Evolutionary conservation across 169 alveolate species (phyloP), one percentile per base, ranked within the genome.

Genomic region (Plasmodium yoelii): DNA sequence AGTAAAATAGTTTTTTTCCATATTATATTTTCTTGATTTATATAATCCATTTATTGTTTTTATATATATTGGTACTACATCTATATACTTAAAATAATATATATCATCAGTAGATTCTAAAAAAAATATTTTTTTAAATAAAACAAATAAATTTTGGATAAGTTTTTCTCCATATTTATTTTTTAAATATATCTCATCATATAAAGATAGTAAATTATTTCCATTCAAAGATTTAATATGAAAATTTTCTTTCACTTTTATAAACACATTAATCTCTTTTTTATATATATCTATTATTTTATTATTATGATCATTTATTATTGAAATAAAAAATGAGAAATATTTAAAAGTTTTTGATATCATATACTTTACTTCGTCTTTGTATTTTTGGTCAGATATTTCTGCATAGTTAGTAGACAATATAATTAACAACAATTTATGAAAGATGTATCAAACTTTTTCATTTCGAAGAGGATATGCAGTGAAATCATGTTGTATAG

Each of bases 161-260:
- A 86, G 26, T 15, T 46, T 57, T 12, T 71, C 49, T 15, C 91
- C 91, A 59, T 86, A 86, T 39, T 70, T 86, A 46, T 86, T 86
- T 70, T 86, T 86, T 39, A 86, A 60, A 47, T 34, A 22, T 8
- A 86, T 55, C 56, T 68, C 86, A 46, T 86, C 91, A 73, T 86
- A 55, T 18, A 86, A 10, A 5, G 69, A 47, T 19, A 86, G 24
- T 34, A 47, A 15, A 18, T 70, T 86, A 7, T 86, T 87, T 69
- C 70, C 91, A 39, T 57, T 60, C 15, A 51, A 12, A 9, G 70
- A 13, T 1, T 22, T 22, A 19, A 65, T 46, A 53, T 59, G 46
- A 63, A 56, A 86, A 13, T 56, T 9, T 18, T 86, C 91, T 12
- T 24, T 46, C 24, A 86, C 87, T 70, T 86, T 86, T 15, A 86